Conservation (phyloP, 2,329 filamentous ascomycete species). For the Pseudogymnoascus sp. region DNA sequence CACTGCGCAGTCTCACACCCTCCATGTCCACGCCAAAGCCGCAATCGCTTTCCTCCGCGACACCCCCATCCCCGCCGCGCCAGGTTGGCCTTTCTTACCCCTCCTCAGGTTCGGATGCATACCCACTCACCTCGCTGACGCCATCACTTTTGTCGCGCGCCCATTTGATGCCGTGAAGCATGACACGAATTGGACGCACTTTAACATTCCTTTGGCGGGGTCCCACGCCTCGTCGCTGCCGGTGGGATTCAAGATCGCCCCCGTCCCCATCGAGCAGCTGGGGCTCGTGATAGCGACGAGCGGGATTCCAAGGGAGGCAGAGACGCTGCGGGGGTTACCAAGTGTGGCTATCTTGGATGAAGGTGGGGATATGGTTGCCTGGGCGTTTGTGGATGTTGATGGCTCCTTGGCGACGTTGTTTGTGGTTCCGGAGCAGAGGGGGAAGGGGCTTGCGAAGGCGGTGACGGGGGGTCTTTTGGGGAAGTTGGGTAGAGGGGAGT, state of each 20-base stretch:
- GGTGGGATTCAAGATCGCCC: slow-evolving; percentile 13
- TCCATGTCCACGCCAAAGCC: slow-evolving; percentile 14
- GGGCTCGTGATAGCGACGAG: slow-evolving; percentile 24
- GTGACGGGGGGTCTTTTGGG: slow-evolving; percentile 19
- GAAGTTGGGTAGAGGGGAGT: slow-evolving; percentile 18
- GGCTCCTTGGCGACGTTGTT: slow-evolving; percentile 24
- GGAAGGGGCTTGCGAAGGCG: slow-evolving; percentile 21
- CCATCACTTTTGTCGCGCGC: slow-evolving; percentile 12
- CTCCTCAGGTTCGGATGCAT: slow-evolving; percentile 21
- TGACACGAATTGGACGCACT: slow-evolving; percentile 20
- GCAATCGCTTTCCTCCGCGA: slow-evolving; percentile 18
- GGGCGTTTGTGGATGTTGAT: slow-evolving; percentile 25
- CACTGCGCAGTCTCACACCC: not conserved
- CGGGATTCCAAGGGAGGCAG: slow-evolving; percentile 18
- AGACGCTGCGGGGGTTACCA: slow-evolving; percentile 20
- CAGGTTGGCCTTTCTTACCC: slow-evolving; percentile 24
- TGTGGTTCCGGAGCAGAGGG: slow-evolving; percentile 22
- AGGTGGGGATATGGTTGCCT: slow-evolving; percentile 18
- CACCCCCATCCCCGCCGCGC: slow-evolving; percentile 20
- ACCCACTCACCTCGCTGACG: slow-evolving; percentile 14
- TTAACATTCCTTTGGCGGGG: slow-evolving; percentile 12
- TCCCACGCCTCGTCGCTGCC: slow-evolving; percentile 10
- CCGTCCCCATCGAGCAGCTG: slow-evolving; percentile 22
- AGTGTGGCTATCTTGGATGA: slow-evolving; percentile 19
- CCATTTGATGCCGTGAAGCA: slow-evolving; percentile 13